A percentile compares a stretch with the other conserved stretches of the same genome.
Evolutionary conservation across 805 yeast genomes (phyloP).

Genomic region (Citeromyces matritensis): DNA sequence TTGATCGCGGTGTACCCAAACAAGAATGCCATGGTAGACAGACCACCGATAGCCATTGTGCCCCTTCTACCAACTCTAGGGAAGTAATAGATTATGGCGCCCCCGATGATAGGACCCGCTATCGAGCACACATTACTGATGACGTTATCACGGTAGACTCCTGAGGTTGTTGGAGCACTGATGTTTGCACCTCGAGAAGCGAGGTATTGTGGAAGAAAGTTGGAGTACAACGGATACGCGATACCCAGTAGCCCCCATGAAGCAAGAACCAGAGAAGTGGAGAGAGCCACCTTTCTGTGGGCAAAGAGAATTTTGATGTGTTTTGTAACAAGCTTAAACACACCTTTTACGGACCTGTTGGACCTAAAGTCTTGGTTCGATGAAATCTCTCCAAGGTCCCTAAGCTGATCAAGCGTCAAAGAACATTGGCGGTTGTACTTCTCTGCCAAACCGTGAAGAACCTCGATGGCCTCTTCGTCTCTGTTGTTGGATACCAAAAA

Average conservation of each 20-base stretch:
- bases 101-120: conserved; percentile 40
- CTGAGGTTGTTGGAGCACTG: conserved; percentile 18
- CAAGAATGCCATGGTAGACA: conserved; percentile 39
- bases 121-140: conserved; percentile 30
- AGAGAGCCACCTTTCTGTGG: conserved; percentile 23
- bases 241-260: conserved; percentile 47
- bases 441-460: conserved; percentile 26
- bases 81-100: conserved; percentile 13
- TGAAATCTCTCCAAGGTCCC: conserved; percentile 24
- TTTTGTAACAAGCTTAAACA: conserved; percentile 13
- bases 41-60: conserved; percentile 32
- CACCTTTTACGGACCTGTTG: conserved; percentile 11
- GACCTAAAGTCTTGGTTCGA: conserved; percentile 8
- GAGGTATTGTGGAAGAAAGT: conserved; percentile 37
- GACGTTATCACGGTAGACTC: conserved; percentile 31
- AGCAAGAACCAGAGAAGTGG: conserved; percentile 26
- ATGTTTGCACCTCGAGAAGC: conserved; percentile 33
- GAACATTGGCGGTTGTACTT: conserved; percentile 24
- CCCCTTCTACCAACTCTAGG: conserved; percentile 39
- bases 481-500: conserved; percentile 20
- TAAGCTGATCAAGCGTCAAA: conserved; percentile 29
- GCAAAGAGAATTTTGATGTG: conserved; percentile 33
- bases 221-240: conserved; percentile 40
- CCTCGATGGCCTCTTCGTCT: conserved; percentile 30
- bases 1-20: conserved; percentile 51